Evolutionary conservation across 2,329 filamentous ascomycete species (phyloP).

Genomic region (Davidsoniella eucalypti): DNA sequence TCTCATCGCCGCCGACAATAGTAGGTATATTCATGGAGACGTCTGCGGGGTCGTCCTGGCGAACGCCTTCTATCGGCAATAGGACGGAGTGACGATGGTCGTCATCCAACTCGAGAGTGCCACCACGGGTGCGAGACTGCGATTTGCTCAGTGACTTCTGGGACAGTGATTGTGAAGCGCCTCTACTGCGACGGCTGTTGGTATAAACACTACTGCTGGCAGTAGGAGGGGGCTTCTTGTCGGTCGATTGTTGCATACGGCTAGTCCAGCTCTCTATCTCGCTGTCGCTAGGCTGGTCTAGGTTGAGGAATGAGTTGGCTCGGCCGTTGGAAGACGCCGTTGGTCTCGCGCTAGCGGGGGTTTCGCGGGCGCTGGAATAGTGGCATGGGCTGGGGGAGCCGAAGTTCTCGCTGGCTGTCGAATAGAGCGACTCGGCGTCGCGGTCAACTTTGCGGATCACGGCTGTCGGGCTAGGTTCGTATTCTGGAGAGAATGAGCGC

Average conservation of each 20-base stretch:
- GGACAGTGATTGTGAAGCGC: neutral
- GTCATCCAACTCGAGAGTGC: slow-evolving; percentile 19
- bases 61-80: slow-evolving; percentile 26
- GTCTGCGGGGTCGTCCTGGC: slow-evolving; percentile 15
- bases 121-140: neutral
- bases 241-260: neutral
- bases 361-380: slow-evolving; percentile 17
- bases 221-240: neutral
- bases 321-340: slow-evolving; percentile 20
- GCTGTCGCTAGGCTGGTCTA: slow-evolving; percentile 31
- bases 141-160: neutral
- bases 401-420: slow-evolving; percentile 11
- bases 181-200: neutral
- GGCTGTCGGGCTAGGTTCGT: slow-evolving; percentile 54
- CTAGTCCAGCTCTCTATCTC: slow-evolving; percentile 21
- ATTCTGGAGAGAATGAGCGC: slow-evolving; percentile 57
- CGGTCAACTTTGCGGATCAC: slow-evolving; percentile 49
- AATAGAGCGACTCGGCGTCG: slow-evolving; percentile 22
- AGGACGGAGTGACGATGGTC: slow-evolving; percentile 23
- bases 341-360: slow-evolving; percentile 22
- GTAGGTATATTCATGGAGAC: slow-evolving; percentile 17
- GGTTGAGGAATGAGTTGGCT: slow-evolving; percentile 33
- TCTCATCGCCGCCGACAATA: slow-evolving; percentile 28
- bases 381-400: neutral
- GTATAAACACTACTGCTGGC: neutral